A percentile compares a stretch with the other conserved stretches of the same genome.
These are phyloP conservation scores for Juncus inflexus DNA, from an alignment of 176 grass and related monocot species.

Conservation along the genomic window DNA sequence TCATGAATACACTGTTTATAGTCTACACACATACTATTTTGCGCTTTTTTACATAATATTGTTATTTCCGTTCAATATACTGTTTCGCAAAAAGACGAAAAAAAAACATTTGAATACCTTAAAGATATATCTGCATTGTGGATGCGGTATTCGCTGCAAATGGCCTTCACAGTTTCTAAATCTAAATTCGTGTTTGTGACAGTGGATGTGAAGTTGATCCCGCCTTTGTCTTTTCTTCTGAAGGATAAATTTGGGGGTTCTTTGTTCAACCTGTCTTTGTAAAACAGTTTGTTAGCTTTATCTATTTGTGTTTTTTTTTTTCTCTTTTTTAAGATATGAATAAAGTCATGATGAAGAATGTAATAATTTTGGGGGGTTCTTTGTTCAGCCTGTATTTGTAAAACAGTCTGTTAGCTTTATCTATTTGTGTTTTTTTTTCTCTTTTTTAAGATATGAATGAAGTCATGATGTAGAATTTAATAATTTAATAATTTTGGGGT, in stretches of 20 bases:
- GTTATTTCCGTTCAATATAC: too few species aligned
- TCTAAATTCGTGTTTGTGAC: conserved; percentile 81
- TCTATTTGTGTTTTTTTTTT: too few species aligned
- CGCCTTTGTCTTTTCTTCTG: conserved; percentile 88
- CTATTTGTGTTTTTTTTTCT: too few species aligned
- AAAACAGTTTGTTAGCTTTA: neutral
- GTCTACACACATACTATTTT: too few species aligned
- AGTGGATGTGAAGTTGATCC: conserved; percentile 97
- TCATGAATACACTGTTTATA: conserved; percentile 28
- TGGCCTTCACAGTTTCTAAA: conserved; percentile 93
- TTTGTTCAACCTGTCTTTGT: conserved; percentile 82
- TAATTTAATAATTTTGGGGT: too few species aligned
- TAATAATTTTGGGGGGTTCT: too few species aligned
- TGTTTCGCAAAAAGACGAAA: too few species aligned
- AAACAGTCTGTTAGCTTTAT: neutral
- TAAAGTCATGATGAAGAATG: too few species aligned
- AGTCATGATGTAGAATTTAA: too few species aligned
- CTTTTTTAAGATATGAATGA: too few species aligned
- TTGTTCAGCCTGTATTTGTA: conserved; percentile 78
- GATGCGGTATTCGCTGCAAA: conserved; percentile 93
- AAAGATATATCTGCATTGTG: conserved; percentile 47
- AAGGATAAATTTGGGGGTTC: conserved; percentile 90
- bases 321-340: too few species aligned
- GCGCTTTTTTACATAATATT: too few species aligned
- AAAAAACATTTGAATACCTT: neutral